Evolutionary conservation across 441 rosid species (phyloP).

Genomic region (Syzygium malaccense): DNA sequence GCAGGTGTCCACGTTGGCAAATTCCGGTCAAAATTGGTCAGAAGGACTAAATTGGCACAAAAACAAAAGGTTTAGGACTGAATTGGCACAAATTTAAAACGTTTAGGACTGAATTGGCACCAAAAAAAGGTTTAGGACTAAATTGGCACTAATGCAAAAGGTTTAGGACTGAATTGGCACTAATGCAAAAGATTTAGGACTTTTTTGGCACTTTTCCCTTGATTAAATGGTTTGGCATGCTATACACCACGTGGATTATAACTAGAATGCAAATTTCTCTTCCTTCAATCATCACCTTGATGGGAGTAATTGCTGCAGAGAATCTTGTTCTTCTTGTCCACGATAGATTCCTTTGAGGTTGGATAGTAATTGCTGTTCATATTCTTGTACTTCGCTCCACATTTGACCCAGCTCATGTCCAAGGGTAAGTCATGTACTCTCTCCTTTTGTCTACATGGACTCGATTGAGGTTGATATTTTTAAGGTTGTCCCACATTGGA

Average conservation of each 20-base stretch:
- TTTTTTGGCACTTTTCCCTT: too few relatives aligned
- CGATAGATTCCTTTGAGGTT: neutral
- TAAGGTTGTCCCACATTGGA: too few relatives aligned
- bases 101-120: too few relatives aligned
- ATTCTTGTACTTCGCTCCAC: neutral
- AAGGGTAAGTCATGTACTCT: neutral
- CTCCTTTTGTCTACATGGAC: neutral
- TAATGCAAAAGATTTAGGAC: too few relatives aligned
- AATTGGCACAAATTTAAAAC: too few relatives aligned
- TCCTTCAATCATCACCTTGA: neutral
- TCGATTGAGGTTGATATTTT: neutral
- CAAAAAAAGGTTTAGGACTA: too few relatives aligned
- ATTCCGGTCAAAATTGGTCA: too few relatives aligned
- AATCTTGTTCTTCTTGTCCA: neutral
- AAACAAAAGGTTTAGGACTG: too few relatives aligned
- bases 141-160: too few relatives aligned
- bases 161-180: too few relatives aligned
- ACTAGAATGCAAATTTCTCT: neutral
- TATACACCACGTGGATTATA: neutral
- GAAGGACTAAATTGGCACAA: too few relatives aligned
- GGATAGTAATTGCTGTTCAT: neutral
- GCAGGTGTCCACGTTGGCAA: too few relatives aligned
- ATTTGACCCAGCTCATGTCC: neutral
- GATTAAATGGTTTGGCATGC: neutral
- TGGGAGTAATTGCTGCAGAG: neutral